Conservation (phyloP, 192 early-diverging fungal genomes). For the Backusella psychrophila region DNA sequence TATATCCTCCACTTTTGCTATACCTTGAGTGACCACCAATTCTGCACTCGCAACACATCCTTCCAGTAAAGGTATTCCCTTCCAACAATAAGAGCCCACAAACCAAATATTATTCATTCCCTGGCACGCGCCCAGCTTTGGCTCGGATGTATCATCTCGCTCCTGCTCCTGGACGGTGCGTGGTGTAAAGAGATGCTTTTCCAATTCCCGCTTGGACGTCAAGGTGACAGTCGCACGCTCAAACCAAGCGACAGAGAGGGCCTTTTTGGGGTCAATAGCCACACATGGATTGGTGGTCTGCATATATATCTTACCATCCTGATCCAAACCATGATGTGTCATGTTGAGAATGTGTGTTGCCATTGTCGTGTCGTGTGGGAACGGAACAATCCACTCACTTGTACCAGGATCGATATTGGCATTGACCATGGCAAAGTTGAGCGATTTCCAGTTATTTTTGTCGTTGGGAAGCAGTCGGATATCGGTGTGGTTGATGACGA, state of each 20-base stretch:
- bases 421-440: constrained; percentile 43
- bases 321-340: constrained; percentile 13
- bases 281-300: constrained; percentile 35
- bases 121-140: constrained; percentile 21
- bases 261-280: constrained; percentile 11
- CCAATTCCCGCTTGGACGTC: constrained; percentile 18
- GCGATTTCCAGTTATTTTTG: constrained; percentile 34
- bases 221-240: constrained; percentile 32
- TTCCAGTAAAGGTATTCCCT: constrained; percentile 35
- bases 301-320: constrained; percentile 11
- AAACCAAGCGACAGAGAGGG: constrained; percentile 30
- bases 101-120: constrained; percentile 32
- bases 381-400: constrained; percentile 14
- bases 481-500: constrained; percentile 50
- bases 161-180: neutral
- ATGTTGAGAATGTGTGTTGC: constrained; percentile 35
- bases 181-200: constrained; percentile 17
- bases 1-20: constrained; percentile 5
- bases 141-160: neutral
- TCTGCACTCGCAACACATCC: constrained; percentile 37
- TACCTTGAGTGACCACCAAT: constrained; percentile 25
- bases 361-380: constrained; percentile 36
- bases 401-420: neutral
- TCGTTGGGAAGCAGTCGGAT: constrained; percentile 41
- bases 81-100: constrained; percentile 34